A percentile compares a stretch with the other conserved stretches of the same genome.
These are phyloP conservation scores for Lotmaria passim DNA, from an alignment of 208 protist genomes.

Conservation along the genomic window DNA sequence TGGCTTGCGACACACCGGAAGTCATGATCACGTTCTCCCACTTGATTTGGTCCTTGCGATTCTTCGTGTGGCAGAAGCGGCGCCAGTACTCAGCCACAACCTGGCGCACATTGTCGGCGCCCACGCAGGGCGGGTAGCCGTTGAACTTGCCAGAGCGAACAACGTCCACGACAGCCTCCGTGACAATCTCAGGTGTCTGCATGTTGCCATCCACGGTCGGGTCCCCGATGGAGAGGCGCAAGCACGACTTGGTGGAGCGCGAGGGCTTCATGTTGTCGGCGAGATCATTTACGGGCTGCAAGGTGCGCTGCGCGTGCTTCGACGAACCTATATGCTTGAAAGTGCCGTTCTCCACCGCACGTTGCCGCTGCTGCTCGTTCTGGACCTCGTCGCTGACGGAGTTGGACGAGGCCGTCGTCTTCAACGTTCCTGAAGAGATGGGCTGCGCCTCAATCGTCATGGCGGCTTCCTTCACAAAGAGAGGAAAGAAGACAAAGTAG, in stretches of 20 bases:
- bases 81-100: constrained; percentile 62
- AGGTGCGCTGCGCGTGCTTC: constrained; percentile 49
- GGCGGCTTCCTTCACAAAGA: background rate
- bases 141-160: constrained; percentile 59
- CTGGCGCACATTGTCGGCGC: constrained; percentile 53
- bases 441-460: constrained; percentile 31
- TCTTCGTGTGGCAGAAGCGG: constrained; percentile 43
- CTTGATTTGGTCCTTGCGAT: constrained; percentile 36
- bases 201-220: constrained; percentile 86
- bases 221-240: constrained; percentile 76
- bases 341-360: constrained; percentile 12
- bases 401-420: constrained; percentile 7
- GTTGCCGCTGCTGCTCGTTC: constrained; percentile 29
- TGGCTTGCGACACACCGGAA: constrained; percentile 87
- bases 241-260: constrained; percentile 44
- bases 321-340: constrained; percentile 43
- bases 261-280: constrained; percentile 87
- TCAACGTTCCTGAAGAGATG: constrained; percentile 11
- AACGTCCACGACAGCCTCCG: constrained; percentile 54
- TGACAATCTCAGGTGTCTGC: constrained; percentile 40
- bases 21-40: constrained; percentile 83
- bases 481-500: no score
- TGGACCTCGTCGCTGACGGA: constrained; percentile 16
- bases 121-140: constrained; percentile 75
- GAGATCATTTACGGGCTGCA: constrained; percentile 84